phyloP scores from a whole-genome alignment of 2,329 filamentous ascomycete species.

The Aspergillus vadensis region DNA sequence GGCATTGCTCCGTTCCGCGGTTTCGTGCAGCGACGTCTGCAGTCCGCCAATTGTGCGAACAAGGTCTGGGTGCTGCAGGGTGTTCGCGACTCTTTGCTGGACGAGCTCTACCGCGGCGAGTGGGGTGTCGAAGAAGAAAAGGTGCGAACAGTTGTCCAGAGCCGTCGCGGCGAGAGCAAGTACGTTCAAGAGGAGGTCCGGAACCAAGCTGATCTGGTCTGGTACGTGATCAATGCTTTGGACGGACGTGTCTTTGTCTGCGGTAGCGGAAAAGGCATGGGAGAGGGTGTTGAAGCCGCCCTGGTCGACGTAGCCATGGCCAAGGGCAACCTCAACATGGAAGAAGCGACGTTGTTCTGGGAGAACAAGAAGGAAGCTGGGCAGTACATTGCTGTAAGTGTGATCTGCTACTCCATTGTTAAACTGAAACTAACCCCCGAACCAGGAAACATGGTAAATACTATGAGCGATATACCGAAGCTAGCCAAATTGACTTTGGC shows the following conservation, averaged over 20 bases:
- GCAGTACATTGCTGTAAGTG: constrained; percentile 81
- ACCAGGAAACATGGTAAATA: constrained; percentile 40
- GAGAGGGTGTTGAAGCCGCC: constrained; percentile 87
- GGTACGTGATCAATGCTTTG: constrained; percentile 95
- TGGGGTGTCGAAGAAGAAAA: constrained; percentile 91
- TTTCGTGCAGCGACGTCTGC: constrained; percentile 90
- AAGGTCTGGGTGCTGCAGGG: constrained; percentile 98
- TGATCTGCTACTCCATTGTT: background rate
- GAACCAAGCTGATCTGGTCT: constrained; percentile 91
- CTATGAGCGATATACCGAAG: background rate
- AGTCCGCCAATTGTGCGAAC: constrained; percentile 94
- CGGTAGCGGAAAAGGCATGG: constrained; percentile 94
- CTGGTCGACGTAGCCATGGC: constrained; percentile 88
- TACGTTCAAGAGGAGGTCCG: constrained; percentile 97
- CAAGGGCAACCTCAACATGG: constrained; percentile 81
- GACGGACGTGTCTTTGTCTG: constrained; percentile 97
- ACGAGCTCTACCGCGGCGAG: constrained; percentile 95
- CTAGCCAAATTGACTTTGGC: constrained; percentile 12
- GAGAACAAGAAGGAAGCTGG: constrained; percentile 85
- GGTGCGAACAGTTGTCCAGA: constrained; percentile 80
- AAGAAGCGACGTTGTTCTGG: constrained; percentile 89
- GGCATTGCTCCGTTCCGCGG: constrained; percentile 97
- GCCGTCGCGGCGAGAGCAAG: constrained; percentile 72
- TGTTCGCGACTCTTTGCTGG: constrained; percentile 87
- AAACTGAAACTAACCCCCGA: constrained; percentile 4